Base-by-base conservation (phyloP, 352 stramenopile species). In the Achlya hypogyna region DNA sequence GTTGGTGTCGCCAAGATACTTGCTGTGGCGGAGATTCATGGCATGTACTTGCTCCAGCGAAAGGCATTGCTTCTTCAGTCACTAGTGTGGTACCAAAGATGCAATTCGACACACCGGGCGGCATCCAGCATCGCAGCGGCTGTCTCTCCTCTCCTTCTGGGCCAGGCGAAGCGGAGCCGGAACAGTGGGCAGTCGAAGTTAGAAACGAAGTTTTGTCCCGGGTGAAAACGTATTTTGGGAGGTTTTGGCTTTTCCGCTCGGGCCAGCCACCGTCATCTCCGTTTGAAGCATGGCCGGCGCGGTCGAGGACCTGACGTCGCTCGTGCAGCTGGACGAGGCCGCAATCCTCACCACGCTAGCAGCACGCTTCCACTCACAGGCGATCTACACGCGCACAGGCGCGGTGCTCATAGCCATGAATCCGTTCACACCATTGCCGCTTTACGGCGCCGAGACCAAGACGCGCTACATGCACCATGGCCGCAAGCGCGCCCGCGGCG, bases 231-330 rank as follows among this genome's bases (percentile, higher is more conserved):
- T 9, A 10, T 45, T 45, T 18, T 45, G 38, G 38, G 38, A 45
- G 38, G 38, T 45, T 45, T 45, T 45, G 38, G 38, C 38, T 1
- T 45, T 10, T 45, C 38, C n/a, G 14, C n/a, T 45, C 38, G 12
- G 14, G 38, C 38, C 38, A 45, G 38, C 38, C 38, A 45, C 38
- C 38, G 38, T 45, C 38, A 45, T 45, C 38, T 9, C n/a, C 38
- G n/a, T 8, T 94, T 91, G 71, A 84, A 92, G 75, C 91, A 94
- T n/a, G 78, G 80, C 10, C 62, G 72, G 6, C 70, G 78, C 27
- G 85, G n/a, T 96, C 27, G 82, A 96, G 59, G 89, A 97, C 75
- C 65, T 97, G 16, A 96, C 89, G 28, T 90, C 93, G 62, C 84
- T 97, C 65, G 86, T 96, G 62, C 86, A 96, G 73, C 71, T 97